Evolutionary conservation across 352 stramenopile species (phyloP).

Genomic region (Phytophthora uliginosa): DNA sequence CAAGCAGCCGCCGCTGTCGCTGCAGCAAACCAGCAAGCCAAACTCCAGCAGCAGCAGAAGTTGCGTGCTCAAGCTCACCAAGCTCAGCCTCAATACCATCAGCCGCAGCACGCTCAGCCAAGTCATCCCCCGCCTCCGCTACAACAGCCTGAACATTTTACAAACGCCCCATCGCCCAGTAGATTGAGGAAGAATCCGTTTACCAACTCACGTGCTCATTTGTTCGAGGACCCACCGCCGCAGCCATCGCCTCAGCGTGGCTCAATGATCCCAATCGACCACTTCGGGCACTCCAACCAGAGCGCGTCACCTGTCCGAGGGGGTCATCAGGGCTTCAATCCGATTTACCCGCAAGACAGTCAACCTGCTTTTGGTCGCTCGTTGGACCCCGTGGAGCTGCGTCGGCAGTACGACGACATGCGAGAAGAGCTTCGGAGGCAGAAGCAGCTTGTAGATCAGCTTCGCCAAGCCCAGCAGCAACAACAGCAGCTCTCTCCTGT

Average conservation of each 20-base stretch:
- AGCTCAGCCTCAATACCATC: conserved; percentile 17
- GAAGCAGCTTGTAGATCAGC: conserved; percentile 64
- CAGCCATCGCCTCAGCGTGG: conserved; percentile 11
- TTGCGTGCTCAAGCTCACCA: conserved; percentile 23
- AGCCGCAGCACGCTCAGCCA: conserved; percentile 2
- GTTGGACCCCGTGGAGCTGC: conserved; percentile 30
- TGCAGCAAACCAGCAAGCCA: conserved; percentile 45
- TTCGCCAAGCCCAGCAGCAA: conserved; percentile 57
- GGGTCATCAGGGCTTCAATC: background rate
- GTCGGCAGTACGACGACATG: conserved; percentile 69
- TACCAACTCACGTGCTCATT: conserved; percentile 56
- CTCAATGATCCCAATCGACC: background rate
- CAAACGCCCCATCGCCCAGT: conserved; percentile 6
- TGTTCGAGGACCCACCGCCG: conserved; percentile 56
- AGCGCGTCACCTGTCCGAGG: conserved; percentile 19
- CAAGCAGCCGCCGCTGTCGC: conserved; percentile 46
- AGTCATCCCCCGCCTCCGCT: conserved; percentile 3
- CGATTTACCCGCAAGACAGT: conserved; percentile 16
- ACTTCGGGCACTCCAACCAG: conserved; percentile 25
- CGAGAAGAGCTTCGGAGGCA: conserved; percentile 56
- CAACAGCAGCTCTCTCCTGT: conserved; percentile 37
- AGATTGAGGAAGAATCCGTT: conserved; percentile 59
- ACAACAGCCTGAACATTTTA: conserved; percentile 3
- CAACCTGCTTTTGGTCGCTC: background rate
- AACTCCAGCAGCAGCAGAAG: conserved; percentile 50